Percentiles rank a stretch among this genome's conserved stretches.
Evolutionary conservation across 1,284 basidiomycete species (phyloP).

Genomic region (Pseudozyma pruni): DNA sequence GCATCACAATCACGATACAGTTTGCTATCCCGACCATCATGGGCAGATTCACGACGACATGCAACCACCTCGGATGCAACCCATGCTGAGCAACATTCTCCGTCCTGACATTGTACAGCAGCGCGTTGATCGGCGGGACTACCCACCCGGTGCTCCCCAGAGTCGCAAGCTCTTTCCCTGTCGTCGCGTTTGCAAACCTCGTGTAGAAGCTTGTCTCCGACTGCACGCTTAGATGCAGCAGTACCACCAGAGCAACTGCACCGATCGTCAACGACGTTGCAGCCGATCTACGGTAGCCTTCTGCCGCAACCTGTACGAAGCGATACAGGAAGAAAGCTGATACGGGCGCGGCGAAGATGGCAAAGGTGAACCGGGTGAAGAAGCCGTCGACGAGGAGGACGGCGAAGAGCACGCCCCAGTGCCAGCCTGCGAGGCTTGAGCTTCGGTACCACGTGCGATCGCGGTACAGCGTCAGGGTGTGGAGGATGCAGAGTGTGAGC

Average conservation of each 20-base stretch:
- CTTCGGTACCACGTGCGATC: conserved; percentile 11
- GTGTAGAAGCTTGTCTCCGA: conserved; percentile 23
- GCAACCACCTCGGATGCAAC: conserved; percentile 66
- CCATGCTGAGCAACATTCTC: conserved; percentile 66
- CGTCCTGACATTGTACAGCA: conserved; percentile 64
- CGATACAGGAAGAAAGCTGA: conserved; percentile 2
- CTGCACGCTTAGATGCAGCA: background rate
- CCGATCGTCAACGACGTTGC: conserved; percentile 9
- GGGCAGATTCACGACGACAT: conserved; percentile 63
- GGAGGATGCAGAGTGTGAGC: conserved; percentile 37
- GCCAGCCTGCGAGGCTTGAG: background rate
- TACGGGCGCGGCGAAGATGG: conserved; percentile 56
- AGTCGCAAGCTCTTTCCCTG: conserved; percentile 1
- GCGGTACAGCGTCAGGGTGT: background rate
- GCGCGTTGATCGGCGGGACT: conserved; percentile 62
- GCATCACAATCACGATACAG: conserved; percentile 8
- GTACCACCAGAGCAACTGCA: background rate
- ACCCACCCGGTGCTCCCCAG: conserved; percentile 11
- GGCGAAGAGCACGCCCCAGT: conserved; percentile 15
- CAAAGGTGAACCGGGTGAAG: conserved; percentile 64
- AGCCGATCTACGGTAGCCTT: background rate
- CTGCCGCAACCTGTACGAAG: background rate
- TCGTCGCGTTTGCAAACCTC: background rate
- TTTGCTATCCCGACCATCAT: conserved; percentile 61
- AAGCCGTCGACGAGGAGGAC: conserved; percentile 42